These are phyloP conservation scores for Adansonia gregorii DNA, from an alignment of 441 rosid species.

Conservation along the genomic window DNA sequence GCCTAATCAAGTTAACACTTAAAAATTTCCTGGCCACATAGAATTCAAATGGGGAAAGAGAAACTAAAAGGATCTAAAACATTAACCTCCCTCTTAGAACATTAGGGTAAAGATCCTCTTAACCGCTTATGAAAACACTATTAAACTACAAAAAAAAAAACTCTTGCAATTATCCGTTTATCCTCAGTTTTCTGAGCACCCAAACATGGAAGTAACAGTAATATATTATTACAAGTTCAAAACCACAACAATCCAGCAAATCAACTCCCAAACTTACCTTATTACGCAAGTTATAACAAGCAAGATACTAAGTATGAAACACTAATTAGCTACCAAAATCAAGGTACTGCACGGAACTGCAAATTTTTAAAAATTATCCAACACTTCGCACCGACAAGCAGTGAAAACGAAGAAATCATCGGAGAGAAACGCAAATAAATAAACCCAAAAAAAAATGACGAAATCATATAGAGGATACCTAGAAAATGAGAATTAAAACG, in stretches of 20 bases:
- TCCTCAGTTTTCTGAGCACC: slow-evolving; percentile 20
- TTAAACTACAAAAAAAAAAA: slow-evolving; percentile 16
- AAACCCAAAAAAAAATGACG: not conserved
- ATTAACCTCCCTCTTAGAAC: not conserved
- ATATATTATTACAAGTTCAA: slow-evolving; percentile 1
- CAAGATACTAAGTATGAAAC: not conserved
- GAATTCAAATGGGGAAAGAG: not conserved
- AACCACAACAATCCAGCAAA: slow-evolving; percentile 7
- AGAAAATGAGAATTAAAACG: not conserved
- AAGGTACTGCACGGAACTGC: not conserved
- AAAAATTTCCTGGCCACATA: not conserved
- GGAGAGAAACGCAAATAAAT: not conserved
- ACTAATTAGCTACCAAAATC: not conserved
- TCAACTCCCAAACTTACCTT: not conserved
- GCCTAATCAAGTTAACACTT: not conserved
- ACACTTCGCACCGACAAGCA: slow-evolving; percentile 2
- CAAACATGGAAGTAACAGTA: not conserved
- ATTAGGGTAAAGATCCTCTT: not conserved
- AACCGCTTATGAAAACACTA: not conserved
- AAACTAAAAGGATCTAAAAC: not conserved
- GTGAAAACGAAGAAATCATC: slow-evolving; percentile 10
- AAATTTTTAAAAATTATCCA: not conserved
- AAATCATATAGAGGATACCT: not conserved
- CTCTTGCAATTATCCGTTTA: not conserved
- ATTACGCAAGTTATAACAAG: not conserved